A percentile compares a stretch with the other conserved stretches of the same genome.
These are phyloP conservation scores for Lasiosphaeria ovina DNA, from an alignment of 495 filamentous ascomycete genomes.

Conservation along the genomic window DNA sequence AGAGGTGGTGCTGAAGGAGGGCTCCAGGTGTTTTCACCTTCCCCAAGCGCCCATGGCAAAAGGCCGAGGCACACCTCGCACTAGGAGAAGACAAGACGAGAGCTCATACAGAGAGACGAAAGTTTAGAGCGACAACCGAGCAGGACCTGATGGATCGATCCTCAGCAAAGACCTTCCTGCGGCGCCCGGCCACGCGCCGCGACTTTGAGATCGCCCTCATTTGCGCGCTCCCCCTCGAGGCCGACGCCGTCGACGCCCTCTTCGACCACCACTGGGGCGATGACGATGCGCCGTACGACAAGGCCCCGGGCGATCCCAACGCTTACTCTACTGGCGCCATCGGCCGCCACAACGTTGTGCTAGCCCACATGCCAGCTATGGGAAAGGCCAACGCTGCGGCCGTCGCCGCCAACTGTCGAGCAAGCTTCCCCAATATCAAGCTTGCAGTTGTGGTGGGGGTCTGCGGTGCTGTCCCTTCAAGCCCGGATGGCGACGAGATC, in stretches of 20 bases:
- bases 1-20: background rate
- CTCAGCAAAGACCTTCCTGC: background rate
- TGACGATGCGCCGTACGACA: conserved; percentile 18
- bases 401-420: conserved; percentile 25
- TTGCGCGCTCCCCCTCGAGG: conserved; percentile 32
- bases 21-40: background rate
- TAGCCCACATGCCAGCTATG: conserved; percentile 33
- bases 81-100: background rate
- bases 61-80: background rate
- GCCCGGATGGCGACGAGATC: background rate
- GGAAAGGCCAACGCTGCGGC: conserved; percentile 32
- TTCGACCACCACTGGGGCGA: conserved; percentile 28
- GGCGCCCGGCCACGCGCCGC: background rate
- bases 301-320: conserved; percentile 27
- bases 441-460: conserved; percentile 33
- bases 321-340: conserved; percentile 38
- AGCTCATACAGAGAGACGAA: background rate
- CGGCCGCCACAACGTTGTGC: conserved; percentile 35
- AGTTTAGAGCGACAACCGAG: background rate
- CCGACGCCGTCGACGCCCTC: conserved; percentile 24
- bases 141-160: background rate
- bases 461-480: conserved; percentile 30
- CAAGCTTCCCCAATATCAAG: conserved; percentile 29
- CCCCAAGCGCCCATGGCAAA: background rate
- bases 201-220: conserved; percentile 35